Percentiles rank a stretch among this genome's conserved stretches.
Evolutionary conservation across 108 stramenopile species (phyloP).

Genomic region (Mediolabrus comicus): DNA sequence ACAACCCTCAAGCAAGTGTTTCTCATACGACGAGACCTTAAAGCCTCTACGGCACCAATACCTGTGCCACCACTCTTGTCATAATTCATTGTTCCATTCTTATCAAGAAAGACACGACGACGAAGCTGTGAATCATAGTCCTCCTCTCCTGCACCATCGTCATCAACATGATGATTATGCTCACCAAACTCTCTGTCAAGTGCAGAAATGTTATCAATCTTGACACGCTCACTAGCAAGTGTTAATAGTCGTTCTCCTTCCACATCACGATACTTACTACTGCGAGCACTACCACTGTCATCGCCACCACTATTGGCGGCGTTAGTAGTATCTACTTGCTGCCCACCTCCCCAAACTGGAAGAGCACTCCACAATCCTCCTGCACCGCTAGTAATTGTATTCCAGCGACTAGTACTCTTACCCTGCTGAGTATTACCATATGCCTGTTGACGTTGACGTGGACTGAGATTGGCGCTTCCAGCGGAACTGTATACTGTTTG

Average conservation of each 20-base stretch:
- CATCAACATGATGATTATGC: no score
- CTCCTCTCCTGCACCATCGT: neutral
- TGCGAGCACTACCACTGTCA: neutral
- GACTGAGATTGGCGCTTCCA: neutral
- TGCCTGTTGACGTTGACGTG: neutral
- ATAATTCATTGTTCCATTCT: conserved; percentile 20
- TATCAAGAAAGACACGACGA: conserved; percentile 19
- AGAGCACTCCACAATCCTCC: conserved; percentile 24
- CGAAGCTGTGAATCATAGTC: conserved; percentile 17
- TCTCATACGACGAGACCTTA: conserved; percentile 10
- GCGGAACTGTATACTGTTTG: neutral
- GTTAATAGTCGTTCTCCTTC: conserved; percentile 25
- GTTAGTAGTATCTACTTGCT: neutral
- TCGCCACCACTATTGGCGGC: neutral
- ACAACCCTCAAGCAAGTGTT: neutral
- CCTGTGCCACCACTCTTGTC: neutral
- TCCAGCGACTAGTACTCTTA: neutral
- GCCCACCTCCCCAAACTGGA: conserved; percentile 20
- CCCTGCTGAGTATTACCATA: neutral
- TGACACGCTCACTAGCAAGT: conserved; percentile 8
- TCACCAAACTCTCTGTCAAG: neutral
- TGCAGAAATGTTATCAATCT: neutral
- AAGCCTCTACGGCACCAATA: neutral
- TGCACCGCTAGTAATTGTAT: neutral
- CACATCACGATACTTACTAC: conserved; percentile 21